phyloP scores from a whole-genome alignment of 768 basidiomycete species.

The Agrocybe chaxingu region DNA sequence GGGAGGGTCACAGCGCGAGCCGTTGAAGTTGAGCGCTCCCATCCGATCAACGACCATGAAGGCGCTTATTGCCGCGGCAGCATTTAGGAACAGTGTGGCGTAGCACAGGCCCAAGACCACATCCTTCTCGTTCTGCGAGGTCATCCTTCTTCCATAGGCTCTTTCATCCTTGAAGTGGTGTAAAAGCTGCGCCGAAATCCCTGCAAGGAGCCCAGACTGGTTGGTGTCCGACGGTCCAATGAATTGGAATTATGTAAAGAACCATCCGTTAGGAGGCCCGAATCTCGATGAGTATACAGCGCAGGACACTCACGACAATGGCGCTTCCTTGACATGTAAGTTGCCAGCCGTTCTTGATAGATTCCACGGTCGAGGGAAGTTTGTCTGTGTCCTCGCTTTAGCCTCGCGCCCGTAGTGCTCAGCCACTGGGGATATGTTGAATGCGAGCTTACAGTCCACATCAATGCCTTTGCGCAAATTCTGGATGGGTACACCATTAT shows the following conservation, averaged over 20 bases:
- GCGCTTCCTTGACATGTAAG: constrained; percentile 8
- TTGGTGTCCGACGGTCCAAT: neutral
- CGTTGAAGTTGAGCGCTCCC: neutral
- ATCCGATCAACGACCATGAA: constrained; percentile 13
- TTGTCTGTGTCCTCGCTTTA: neutral
- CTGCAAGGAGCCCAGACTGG: constrained; percentile 11
- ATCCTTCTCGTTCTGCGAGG: neutral
- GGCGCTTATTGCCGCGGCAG: constrained; percentile 8
- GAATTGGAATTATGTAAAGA: neutral
- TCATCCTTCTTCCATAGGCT: neutral
- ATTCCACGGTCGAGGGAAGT: constrained; percentile 3
- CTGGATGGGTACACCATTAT: no score
- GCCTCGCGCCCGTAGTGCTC: no score
- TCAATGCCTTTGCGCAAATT: no score
- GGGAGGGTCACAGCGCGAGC: neutral
- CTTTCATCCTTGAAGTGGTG: constrained; percentile 6
- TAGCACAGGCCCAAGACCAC: constrained; percentile 9
- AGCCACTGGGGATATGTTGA: neutral
- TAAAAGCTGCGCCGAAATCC: constrained; percentile 5
- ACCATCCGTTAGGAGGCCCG: neutral
- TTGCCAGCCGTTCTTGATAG: constrained; percentile 7
- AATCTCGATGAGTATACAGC: no score
- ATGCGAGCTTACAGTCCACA: no score
- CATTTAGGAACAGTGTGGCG: constrained; percentile 10
- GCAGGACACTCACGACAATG: constrained; percentile 4